Evolutionary conservation across 495 filamentous ascomycete genomes (phyloP), one percentile per base, ranked within the genome.

Genomic region (Lasiosphaeria ovina): DNA sequence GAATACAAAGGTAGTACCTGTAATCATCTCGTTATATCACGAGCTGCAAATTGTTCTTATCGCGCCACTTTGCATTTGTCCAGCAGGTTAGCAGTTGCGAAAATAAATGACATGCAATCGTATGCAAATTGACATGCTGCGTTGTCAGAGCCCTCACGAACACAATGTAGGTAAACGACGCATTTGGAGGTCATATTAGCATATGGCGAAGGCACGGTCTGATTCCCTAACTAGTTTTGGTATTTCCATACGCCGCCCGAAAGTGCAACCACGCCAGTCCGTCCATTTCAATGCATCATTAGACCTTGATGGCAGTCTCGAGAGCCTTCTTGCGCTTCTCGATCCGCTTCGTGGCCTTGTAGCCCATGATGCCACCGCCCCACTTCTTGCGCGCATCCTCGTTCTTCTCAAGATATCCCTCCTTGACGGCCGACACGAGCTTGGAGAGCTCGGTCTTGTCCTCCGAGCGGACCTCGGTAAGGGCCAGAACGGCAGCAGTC

Each of bases 311-410:
- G 69, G 93, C 91, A 61, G 75, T 75, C 77, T 97, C 94, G 64
- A 94, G 70, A 69, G 92, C 91, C 87, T 97, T 97, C 82, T 91
- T 85, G 85, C 92, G 92, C 91, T 97, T 98, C 81, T 92, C 90
- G 71, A 87, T 87, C 73, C 88, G 85, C 74, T 90, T 92, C 72
- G 90, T 86, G 72, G 95, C 93, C 89, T 99, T 99, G 76, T 86
- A 83, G 68, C 95, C 95, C 93, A 98, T 97, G 82, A 98, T 97
- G 80, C 95, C 95, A 86, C 95, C 95, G 83, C 95, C 95, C 94
- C 95, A 99, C 82, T 92, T 89, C 76, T 91, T 87, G 80, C 89
- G 90, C 72, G 82, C 74, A 76, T 96, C 91, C 82, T 97, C 92
- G 77, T 91, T 89, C 86, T 96, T 96, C 77, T 94, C 93, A 64